Evolutionary conservation across 352 stramenopile genomes (phyloP).

Genomic region (Poterioochromonas sp.): DNA sequence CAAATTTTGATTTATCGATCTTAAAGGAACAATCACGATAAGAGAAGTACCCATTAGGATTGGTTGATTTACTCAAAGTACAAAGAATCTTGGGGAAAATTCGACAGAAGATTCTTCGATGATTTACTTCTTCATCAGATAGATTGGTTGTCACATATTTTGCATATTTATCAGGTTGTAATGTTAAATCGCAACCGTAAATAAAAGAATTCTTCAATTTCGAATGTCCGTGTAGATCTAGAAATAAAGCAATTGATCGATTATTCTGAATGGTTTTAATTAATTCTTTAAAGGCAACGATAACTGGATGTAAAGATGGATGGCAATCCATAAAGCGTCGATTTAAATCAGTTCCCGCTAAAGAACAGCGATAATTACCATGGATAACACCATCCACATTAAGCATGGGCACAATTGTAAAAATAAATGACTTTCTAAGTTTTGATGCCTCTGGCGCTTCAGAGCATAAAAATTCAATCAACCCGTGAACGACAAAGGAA

Average conservation of each 20-base stretch:
- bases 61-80: neutral
- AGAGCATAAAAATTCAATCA: constrained; percentile 70
- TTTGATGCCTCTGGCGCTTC: constrained; percentile 52
- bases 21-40: neutral
- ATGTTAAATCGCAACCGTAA: constrained; percentile 50
- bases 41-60: constrained; percentile 25
- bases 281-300: constrained; percentile 62
- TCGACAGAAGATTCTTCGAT: neutral
- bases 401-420: constrained; percentile 79
- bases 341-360: constrained; percentile 74
- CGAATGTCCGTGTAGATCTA: constrained; percentile 74
- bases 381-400: constrained; percentile 81
- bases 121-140: neutral
- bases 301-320: constrained; percentile 58
- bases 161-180: constrained; percentile 1
- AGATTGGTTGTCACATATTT: neutral
- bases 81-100: neutral
- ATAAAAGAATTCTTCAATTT: constrained; percentile 75
- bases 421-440: neutral
- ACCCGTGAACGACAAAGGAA: constrained; percentile 74
- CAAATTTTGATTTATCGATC: constrained; percentile 19
- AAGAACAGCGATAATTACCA: constrained; percentile 73
- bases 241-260: constrained; percentile 59
- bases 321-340: constrained; percentile 53
- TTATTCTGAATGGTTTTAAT: constrained; percentile 51